These are phyloP conservation scores for Orbilia javanica DNA, from an alignment of 2,329 filamentous ascomycete genomes.

Conservation along the genomic window DNA sequence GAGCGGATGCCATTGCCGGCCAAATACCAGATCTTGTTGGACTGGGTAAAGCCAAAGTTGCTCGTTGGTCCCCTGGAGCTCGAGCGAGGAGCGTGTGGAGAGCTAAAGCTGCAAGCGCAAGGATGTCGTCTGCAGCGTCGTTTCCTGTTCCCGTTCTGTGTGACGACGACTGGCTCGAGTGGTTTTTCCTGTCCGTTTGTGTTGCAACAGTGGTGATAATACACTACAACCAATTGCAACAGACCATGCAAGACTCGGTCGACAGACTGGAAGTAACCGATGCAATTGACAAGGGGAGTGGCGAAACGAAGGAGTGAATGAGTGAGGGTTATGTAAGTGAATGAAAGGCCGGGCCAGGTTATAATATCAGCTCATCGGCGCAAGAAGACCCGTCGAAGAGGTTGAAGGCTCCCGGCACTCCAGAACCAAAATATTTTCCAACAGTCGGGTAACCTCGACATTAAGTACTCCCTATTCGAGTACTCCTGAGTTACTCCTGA, in stretches of 20 bases:
- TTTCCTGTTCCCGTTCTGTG: slow-evolving; percentile 28
- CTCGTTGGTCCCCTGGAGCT: slow-evolving; percentile 13
- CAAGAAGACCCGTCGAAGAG: slow-evolving; percentile 23
- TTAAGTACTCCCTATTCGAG: slow-evolving; percentile 29
- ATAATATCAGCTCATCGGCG: slow-evolving; percentile 21
- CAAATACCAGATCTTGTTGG: slow-evolving; percentile 14
- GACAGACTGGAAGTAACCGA: not conserved
- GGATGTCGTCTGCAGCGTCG: slow-evolving; percentile 23
- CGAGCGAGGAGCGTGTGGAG: slow-evolving; percentile 40
- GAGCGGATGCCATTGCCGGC: slow-evolving; percentile 46
- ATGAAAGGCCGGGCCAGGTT: not conserved
- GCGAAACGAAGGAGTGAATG: slow-evolving; percentile 5
- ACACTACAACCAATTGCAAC: not conserved
- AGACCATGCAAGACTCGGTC: not conserved
- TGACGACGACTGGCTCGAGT: slow-evolving; percentile 27
- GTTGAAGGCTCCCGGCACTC: slow-evolving; percentile 16
- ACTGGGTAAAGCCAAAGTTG: slow-evolving; percentile 38
- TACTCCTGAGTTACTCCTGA: slow-evolving; percentile 25
- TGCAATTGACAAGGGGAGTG: slow-evolving; percentile 1
- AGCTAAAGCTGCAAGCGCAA: slow-evolving; percentile 38
- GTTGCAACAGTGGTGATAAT: slow-evolving; percentile 31
- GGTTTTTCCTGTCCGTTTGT: slow-evolving; percentile 30
- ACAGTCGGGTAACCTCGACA: slow-evolving; percentile 26
- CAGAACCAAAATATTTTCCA: not conserved
- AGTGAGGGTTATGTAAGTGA: not conserved